Conservation (phyloP, 768 basidiomycete species). For the Podaxis sp. region DNA sequence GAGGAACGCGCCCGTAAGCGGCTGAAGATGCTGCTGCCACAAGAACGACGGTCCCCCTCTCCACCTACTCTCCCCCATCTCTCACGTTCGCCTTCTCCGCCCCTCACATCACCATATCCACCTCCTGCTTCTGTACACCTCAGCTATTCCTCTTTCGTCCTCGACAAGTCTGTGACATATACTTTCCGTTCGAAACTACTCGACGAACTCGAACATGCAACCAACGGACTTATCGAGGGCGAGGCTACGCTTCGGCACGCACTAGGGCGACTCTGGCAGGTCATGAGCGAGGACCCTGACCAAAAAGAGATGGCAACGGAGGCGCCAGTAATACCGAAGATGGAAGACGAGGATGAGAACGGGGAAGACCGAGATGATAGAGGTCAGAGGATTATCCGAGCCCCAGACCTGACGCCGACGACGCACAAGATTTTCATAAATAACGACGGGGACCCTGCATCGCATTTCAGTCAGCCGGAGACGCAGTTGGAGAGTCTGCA, state of each 20-base stretch:
- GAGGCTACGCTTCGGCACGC: constrained; percentile 71
- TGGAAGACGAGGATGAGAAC: constrained; percentile 63
- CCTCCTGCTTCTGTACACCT: constrained; percentile 63
- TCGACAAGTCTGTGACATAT: constrained; percentile 81
- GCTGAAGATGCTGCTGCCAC: constrained; percentile 62
- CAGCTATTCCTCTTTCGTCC: constrained; percentile 78
- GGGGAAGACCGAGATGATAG: constrained; percentile 36
- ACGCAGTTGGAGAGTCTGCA: constrained; percentile 69
- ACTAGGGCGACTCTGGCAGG: constrained; percentile 78
- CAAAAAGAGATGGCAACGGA: constrained; percentile 24
- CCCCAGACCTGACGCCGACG: constrained; percentile 62
- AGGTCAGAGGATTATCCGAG: constrained; percentile 43
- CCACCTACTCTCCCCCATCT: constrained; percentile 74
- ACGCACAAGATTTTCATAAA: constrained; percentile 66
- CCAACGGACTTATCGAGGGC: constrained; percentile 80
- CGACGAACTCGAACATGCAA: constrained; percentile 77
- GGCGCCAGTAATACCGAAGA: constrained; percentile 56
- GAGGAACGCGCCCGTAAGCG: constrained; percentile 85
- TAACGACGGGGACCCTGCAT: constrained; percentile 39
- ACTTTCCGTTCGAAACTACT: constrained; percentile 77
- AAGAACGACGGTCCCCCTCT: constrained; percentile 59
- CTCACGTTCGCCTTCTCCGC: constrained; percentile 70
- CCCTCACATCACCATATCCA: constrained; percentile 72
- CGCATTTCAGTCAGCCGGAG: constrained; percentile 61
- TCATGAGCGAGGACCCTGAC: constrained; percentile 67